Evolutionary conservation across 306 rosid genomes (phyloP).

Genomic region (Trichosanthes cucumerina): DNA sequence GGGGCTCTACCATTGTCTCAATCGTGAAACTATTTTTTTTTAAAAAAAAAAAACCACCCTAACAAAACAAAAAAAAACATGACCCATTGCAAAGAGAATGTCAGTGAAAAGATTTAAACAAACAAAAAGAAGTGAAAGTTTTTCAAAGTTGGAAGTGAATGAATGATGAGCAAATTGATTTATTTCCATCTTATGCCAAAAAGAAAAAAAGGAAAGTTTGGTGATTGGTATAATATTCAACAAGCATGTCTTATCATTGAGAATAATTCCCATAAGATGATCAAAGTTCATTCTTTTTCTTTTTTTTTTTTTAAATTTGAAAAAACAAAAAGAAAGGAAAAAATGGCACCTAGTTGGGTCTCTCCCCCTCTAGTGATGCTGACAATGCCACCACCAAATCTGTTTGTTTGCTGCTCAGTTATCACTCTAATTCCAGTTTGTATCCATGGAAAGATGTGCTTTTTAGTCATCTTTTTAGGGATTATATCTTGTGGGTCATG

Average conservation of each 20-base stretch:
- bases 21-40: not conserved
- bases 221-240: not conserved
- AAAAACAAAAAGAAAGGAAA: not conserved
- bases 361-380: not conserved
- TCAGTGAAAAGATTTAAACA: not conserved
- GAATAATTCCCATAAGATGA: not conserved
- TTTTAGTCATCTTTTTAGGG: not conserved
- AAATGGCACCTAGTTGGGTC: not conserved
- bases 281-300: not conserved
- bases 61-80: not conserved
- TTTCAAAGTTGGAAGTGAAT: not conserved
- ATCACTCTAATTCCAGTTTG: not conserved
- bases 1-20: not conserved
- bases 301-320: not conserved
- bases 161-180: not conserved
- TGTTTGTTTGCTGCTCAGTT: not conserved
- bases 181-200: not conserved
- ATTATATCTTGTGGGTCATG: not conserved
- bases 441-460: not conserved
- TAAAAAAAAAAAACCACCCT: not conserved
- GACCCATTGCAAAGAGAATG: constrained; percentile 6
- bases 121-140: not conserved
- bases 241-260: not conserved
- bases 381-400: not conserved
- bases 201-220: not conserved